These are phyloP conservation scores for Acanthochlamys bracteata DNA, from an alignment of 106 monocot genomes.

Conservation along the genomic window DNA sequence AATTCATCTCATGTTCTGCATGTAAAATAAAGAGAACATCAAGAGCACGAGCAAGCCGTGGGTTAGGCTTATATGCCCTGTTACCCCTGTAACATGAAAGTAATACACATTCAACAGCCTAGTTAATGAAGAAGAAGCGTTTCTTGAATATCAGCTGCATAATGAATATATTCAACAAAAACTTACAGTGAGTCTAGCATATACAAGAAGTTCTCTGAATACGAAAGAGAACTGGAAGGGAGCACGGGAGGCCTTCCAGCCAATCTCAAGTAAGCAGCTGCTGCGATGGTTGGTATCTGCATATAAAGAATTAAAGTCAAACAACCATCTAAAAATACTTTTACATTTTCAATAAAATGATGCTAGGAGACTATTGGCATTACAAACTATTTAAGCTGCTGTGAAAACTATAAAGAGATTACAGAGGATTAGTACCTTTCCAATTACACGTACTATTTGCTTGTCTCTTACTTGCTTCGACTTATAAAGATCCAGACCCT, in stretches of 20 bases:
- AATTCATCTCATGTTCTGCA: constrained; percentile 98
- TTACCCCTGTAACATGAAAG: constrained; percentile 48
- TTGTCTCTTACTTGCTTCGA: constrained; percentile 83
- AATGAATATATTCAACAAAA: neutral
- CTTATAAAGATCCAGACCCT: constrained; percentile 93
- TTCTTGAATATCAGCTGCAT: neutral
- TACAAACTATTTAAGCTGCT: neutral
- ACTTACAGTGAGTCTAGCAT: constrained; percentile 98
- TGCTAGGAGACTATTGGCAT: neutral
- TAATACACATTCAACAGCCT: too few relatives aligned
- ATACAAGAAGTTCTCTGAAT: constrained; percentile 94
- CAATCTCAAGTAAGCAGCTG: constrained; percentile 82
- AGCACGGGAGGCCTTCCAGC: constrained; percentile 87
- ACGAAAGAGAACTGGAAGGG: constrained; percentile 78
- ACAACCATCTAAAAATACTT: neutral
- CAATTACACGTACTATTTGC: constrained; percentile 82
- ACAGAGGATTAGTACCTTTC: constrained; percentile 47
- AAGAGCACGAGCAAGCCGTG: constrained; percentile 68
- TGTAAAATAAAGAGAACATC: constrained; percentile 91
- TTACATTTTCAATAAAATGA: neutral
- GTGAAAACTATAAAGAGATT: neutral
- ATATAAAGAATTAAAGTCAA: constrained; percentile 9
- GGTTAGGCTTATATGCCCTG: constrained; percentile 71
- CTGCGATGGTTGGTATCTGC: constrained; percentile 92
- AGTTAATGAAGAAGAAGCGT: too few relatives aligned